Conservation (phyloP, 345 rosid genomes). For the Linum tenue region DNA sequence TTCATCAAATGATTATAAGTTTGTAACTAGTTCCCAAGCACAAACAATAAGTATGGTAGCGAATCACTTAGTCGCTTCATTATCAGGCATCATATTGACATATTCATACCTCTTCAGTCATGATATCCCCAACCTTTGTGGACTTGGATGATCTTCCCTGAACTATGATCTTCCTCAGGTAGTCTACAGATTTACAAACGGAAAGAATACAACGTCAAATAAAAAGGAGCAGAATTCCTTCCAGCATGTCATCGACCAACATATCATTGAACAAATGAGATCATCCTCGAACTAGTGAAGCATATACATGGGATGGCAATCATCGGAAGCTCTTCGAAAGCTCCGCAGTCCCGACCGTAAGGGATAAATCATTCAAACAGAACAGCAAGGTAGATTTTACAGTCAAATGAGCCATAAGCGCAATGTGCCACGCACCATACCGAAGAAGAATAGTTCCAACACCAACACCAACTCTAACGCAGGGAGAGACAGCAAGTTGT, state of each 20-base stretch:
- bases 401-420: too few species aligned
- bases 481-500: too few species aligned
- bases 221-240: not conserved
- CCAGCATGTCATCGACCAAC: not conserved
- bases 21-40: not conserved
- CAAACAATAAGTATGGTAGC: not conserved
- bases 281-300: too few species aligned
- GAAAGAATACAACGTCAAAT: not conserved
- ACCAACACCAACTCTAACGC: too few species aligned
- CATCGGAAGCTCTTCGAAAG: not conserved
- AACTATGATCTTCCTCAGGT: conserved; percentile 86
- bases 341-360: not conserved
- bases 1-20: not conserved
- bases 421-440: too few species aligned
- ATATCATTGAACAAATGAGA: too few species aligned
- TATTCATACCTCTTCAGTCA: conserved; percentile 86
- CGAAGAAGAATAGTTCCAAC: too few species aligned
- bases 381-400: too few species aligned
- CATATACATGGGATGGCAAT: too few species aligned
- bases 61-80: not conserved
- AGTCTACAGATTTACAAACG: conserved; percentile 40
- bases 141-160: conserved; percentile 99
- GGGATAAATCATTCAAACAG: too few species aligned
- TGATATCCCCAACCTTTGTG: conserved; percentile 95
- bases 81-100: not conserved